phyloP scores from a whole-genome alignment of 2,329 filamentous ascomycete species.

The Grosmannia clavigera region DNA sequence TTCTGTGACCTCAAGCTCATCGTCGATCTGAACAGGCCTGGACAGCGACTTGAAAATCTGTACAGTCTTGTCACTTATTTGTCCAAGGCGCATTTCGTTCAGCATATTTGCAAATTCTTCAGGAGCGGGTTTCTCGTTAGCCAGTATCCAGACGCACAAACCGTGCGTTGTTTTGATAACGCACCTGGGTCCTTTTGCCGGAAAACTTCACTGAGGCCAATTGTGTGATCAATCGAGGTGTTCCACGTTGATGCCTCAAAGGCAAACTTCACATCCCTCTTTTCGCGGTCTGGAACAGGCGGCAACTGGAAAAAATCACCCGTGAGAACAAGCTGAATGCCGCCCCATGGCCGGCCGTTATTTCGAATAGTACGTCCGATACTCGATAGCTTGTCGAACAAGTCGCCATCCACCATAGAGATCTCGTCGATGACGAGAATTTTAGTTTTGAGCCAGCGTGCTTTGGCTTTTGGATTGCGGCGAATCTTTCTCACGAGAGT shows the following conservation, averaged over 20 bases:
- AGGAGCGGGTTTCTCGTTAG: slow-evolving; percentile 11
- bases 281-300: slow-evolving; percentile 70
- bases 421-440: slow-evolving; percentile 87
- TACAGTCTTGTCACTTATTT: slow-evolving; percentile 64
- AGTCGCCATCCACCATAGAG: slow-evolving; percentile 94
- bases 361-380: slow-evolving; percentile 78
- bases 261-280: slow-evolving; percentile 66
- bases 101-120: slow-evolving; percentile 82
- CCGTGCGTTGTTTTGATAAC: slow-evolving; percentile 10
- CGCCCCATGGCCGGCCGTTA: slow-evolving; percentile 85
- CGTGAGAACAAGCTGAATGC: slow-evolving; percentile 89
- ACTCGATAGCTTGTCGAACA: slow-evolving; percentile 91
- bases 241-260: slow-evolving; percentile 90
- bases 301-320: slow-evolving; percentile 97
- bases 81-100: slow-evolving; percentile 92
- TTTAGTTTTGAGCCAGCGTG: slow-evolving; percentile 79
- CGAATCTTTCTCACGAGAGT: slow-evolving; percentile 84
- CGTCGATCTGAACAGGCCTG: slow-evolving; percentile 58
- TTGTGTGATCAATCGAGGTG: slow-evolving; percentile 88
- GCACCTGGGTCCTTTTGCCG: slow-evolving; percentile 73
- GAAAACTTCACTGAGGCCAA: slow-evolving; percentile 90
- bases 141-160: slow-evolving; percentile 7
- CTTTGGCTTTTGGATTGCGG: slow-evolving; percentile 75
- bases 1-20: slow-evolving; percentile 73
- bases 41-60: slow-evolving; percentile 61